Percentiles rank a stretch among this genome's conserved stretches.
Conservation (phyloP, 2,329 filamentous ascomycete genomes). For the Emergomyces africanus region DNA sequence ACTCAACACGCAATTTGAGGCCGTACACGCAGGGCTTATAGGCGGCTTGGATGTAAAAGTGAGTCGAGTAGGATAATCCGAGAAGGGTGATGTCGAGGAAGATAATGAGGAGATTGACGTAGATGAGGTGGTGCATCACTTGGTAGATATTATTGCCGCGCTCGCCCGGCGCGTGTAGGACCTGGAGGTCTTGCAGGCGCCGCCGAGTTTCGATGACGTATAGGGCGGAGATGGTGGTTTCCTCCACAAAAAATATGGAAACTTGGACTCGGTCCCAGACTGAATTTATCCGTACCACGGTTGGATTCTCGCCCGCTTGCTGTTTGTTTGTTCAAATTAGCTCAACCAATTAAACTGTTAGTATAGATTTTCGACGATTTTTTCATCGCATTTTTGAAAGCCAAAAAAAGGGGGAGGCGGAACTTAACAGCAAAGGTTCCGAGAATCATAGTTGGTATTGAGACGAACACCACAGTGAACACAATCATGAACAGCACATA, state of each 20-base stretch:
- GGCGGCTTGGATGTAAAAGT: conserved; percentile 22
- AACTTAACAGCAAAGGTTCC: not conserved
- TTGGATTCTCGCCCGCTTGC: not conserved
- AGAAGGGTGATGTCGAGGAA: conserved; percentile 30
- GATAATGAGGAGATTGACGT: conserved; percentile 31
- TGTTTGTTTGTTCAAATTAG: too few species aligned
- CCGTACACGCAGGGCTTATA: conserved; percentile 21
- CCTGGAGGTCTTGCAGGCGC: conserved; percentile 25
- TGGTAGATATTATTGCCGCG: not conserved
- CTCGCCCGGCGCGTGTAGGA: conserved; percentile 23
- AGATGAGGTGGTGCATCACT: conserved; percentile 3
- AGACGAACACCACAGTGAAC: conserved; percentile 9
- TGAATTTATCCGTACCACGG: not conserved
- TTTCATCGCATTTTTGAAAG: too few species aligned
- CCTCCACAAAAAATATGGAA: conserved; percentile 12
- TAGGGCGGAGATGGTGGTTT: conserved; percentile 11
- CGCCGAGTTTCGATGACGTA: conserved; percentile 14
- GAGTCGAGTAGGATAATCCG: conserved; percentile 21
- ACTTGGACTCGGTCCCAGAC: conserved; percentile 13
- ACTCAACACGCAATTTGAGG: conserved; percentile 37
- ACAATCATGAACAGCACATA: conserved; percentile 11
- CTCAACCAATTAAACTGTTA: too few species aligned
- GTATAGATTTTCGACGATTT: not conserved
- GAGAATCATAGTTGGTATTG: conserved; percentile 9
- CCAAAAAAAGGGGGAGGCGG: not conserved